Base-by-base conservation (phyloP, 495 filamentous ascomycete genomes). In the Trypethelium eluteriae region DNA sequence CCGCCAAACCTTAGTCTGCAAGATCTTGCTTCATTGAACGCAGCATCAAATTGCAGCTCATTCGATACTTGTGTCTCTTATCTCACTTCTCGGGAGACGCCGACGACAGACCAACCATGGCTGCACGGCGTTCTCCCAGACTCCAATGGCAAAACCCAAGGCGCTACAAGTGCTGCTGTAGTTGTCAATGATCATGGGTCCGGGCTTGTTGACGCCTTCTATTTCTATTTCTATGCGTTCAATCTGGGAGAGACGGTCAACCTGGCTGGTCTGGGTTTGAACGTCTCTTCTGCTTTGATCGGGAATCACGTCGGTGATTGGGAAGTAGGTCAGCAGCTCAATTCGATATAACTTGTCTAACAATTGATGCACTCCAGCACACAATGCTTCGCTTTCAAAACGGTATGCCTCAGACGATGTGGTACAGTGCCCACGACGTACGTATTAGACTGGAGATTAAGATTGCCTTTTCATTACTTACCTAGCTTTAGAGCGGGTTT, bases 151-250 rank as follows among this genome's bases (percentile, higher is more conserved):
- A 63, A 81, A 59, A 82, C 78, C 1, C 69, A 73, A 2, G 77
- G 77, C 68, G 80, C 77, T 3, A 77, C 77, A 11, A 79, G 76
- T 34, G 79, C 76, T 49, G 76, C 75, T 1, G 77, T 88, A 49
- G 79, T 88, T 35, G 77, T 84, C 25, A 77, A 78, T 64, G 83
- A 88, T 66, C 79, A 82, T 65, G 83, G 81, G 0, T 70, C 74
- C 53, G 82, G 79, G 3, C 74, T 74, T 5, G 72, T 86, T 2
- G 86, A 88, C 78, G 86, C 81, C 0, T 88, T 86, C 64, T 88
- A 88, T 69, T 83, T 88, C 67, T 88, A 87, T 67, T 88, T 88
- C 70, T 88, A 85, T 64, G 79, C 85, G 69, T 87, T 80, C 64
- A 85, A 88, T 66, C 77, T 80, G 67, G 71, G 71, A 39, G 71